Base-by-base conservation (phyloP, 2,329 filamentous ascomycete species). In the Hymenoscyphus albidus region DNA sequence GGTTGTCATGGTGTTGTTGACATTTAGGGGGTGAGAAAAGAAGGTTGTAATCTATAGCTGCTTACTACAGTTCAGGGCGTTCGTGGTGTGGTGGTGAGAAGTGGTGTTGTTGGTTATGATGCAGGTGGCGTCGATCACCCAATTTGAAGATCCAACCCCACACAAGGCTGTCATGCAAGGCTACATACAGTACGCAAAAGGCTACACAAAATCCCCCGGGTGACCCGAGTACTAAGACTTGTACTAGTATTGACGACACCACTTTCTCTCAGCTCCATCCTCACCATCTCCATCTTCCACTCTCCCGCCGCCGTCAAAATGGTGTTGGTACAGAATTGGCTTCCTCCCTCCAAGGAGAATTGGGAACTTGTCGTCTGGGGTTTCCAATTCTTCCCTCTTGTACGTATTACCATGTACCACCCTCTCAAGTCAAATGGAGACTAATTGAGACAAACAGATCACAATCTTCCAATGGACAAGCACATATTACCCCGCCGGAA, bases 401-500 rank as follows among this genome's bases (percentile, higher is more conserved):
- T 87, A 76, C 59, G 80, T 70, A 58, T 31, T 5, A 56, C n/a
- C 38, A 32, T 14, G n/a, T 1, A 42, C 27, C 27, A 27, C 27
- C 3, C 27, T 27, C 27, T 3, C 27, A 27, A 27, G 27, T 27
- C 27, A 27, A 27, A 27, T 27, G 27, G 27, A 27, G 27, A 27
- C 22, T 27, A 13, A 54, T 13, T 22, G 22, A 54, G 9, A 27
- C 6, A 27, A 32, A 32, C 66, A 96, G 92, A 74, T 92, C 68
- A 88, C 88, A 0, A 83, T 86, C 1, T 61, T 85, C 27, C 93
- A 97, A 85, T 96, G 90, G 88, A 16, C 68, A 3, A 79, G 83
- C n/a, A 83, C 86, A 63, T 97, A 86, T 84, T 95, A 97, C 76
- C 91, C 91, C 60, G 92, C 94, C 81, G 95, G 95, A 76, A 98